phyloP scores from a whole-genome alignment of 257 asterid species.

The Salvia splendens region DNA sequence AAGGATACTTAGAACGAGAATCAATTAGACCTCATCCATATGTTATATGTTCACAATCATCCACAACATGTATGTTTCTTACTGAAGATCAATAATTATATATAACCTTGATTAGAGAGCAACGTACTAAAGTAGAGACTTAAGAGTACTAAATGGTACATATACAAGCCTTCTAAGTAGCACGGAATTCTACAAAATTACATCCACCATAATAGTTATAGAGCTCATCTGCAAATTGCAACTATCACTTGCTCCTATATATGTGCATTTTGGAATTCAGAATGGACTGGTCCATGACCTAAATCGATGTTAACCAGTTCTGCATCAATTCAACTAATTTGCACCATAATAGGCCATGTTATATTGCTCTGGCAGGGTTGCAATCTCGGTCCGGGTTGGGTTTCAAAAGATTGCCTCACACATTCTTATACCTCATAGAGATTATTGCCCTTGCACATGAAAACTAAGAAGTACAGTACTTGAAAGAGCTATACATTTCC shows the following conservation, averaged over 20 bases:
- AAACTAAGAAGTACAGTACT: not conserved
- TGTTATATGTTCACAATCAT: slow-evolving; percentile 1
- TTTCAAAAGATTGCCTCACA: not conserved
- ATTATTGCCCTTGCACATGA: no score
- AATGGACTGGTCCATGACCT: slow-evolving; percentile 3
- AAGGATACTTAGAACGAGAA: not conserved
- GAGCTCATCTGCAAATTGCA: not conserved
- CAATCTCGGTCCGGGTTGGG: not conserved
- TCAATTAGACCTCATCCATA: slow-evolving; percentile 22
- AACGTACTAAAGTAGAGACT: not conserved
- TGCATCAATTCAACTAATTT: not conserved
- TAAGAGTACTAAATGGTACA: not conserved
- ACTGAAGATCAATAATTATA: not conserved
- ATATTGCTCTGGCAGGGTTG: no score
- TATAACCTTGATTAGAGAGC: not conserved
- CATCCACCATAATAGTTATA: not conserved
- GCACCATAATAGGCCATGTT: no score
- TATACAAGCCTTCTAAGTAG: not conserved
- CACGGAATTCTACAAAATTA: not conserved
- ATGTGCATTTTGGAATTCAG: slow-evolving; percentile 10
- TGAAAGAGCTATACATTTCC: no score
- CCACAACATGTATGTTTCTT: not conserved
- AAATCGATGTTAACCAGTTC: not conserved
- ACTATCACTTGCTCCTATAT: not conserved
- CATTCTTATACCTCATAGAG: not conserved